Conservation (phyloP, 208 protist genomes). For the Wallacemonas sp. region DNA sequence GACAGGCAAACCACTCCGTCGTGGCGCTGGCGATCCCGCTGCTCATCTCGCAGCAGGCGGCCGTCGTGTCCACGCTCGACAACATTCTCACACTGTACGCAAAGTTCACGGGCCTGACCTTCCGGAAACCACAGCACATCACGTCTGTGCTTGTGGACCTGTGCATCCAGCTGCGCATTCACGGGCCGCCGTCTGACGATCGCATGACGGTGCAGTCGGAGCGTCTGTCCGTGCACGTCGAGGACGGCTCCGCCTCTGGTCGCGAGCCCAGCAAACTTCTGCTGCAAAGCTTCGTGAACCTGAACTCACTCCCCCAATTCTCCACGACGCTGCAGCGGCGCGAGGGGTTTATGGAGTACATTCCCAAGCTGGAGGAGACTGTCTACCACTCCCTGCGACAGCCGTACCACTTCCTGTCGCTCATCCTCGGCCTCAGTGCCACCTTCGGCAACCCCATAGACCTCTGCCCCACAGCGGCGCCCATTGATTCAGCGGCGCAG, state of each 20-base stretch:
- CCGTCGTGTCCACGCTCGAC: conserved; percentile 20
- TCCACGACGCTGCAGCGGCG: conserved; percentile 18
- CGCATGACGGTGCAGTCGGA: conserved; percentile 24
- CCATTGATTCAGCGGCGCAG: not conserved
- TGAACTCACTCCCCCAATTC: conserved; percentile 30
- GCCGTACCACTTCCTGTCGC: conserved; percentile 47
- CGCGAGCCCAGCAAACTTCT: conserved; percentile 9
- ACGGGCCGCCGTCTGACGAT: not conserved
- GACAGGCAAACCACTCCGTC: conserved; percentile 1
- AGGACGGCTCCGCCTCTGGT: not conserved
- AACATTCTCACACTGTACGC: conserved; percentile 44
- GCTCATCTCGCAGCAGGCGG: conserved; percentile 14
- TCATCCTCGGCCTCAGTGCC: conserved; percentile 29
- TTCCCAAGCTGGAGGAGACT: conserved; percentile 39
- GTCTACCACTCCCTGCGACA: conserved; percentile 33
- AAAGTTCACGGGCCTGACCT: conserved; percentile 28
- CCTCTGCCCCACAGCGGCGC: conserved; percentile 15
- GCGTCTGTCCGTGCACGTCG: conserved; percentile 26
- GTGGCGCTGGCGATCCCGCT: conserved; percentile 43
- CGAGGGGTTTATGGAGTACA: conserved; percentile 31
- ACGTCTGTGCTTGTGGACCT: conserved; percentile 28
- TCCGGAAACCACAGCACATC: conserved; percentile 16
- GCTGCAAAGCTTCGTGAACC: conserved; percentile 34
- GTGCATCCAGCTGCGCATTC: conserved; percentile 20
- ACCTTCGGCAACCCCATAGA: conserved; percentile 44